Conservation (phyloP, 805 yeast species). For the Wickerhamomyces ciferrii region DNA sequence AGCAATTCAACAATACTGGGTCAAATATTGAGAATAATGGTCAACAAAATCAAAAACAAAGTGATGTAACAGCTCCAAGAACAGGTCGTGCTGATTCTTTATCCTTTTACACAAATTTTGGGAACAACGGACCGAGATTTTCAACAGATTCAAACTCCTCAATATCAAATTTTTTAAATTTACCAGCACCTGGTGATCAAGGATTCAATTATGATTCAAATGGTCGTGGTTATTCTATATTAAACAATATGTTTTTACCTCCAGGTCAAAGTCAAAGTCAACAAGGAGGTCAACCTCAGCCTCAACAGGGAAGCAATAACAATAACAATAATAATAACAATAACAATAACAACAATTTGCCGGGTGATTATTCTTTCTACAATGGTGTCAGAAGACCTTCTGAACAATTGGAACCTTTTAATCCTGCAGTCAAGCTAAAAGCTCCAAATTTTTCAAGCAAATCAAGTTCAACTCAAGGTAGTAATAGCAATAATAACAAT, state of each 20-base stretch:
- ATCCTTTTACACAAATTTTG: slow-evolving; percentile 20
- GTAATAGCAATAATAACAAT: neutral
- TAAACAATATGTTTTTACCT: slow-evolving; percentile 20
- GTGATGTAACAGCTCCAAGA: slow-evolving; percentile 5
- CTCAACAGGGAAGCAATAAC: slow-evolving; percentile 1
- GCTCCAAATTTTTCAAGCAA: slow-evolving; percentile 19
- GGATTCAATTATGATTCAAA: slow-evolving; percentile 13
- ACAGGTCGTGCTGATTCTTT: slow-evolving; percentile 21
- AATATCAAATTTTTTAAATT: slow-evolving; percentile 15
- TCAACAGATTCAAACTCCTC: slow-evolving; percentile 25
- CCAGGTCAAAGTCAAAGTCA: slow-evolving; percentile 8
- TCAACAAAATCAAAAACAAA: neutral
- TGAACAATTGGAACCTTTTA: slow-evolving; percentile 45
- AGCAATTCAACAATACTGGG: neutral
- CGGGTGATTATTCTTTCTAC: slow-evolving; percentile 20
- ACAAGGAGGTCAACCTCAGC: neutral
- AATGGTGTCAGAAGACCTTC: slow-evolving; percentile 35
- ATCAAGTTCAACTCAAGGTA: neutral
- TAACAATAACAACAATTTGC: slow-evolving; percentile 4
- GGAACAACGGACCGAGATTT: slow-evolving; percentile 15
- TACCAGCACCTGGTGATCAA: slow-evolving; percentile 11
- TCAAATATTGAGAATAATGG: neutral
- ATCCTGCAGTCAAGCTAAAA: slow-evolving; percentile 28
- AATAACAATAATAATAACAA: slow-evolving; percentile 3
- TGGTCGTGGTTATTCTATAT: slow-evolving; percentile 21